These are phyloP conservation scores for Cladorrhinum sp. DNA, from an alignment of 2,329 filamentous ascomycete species.

Conservation along the genomic window DNA sequence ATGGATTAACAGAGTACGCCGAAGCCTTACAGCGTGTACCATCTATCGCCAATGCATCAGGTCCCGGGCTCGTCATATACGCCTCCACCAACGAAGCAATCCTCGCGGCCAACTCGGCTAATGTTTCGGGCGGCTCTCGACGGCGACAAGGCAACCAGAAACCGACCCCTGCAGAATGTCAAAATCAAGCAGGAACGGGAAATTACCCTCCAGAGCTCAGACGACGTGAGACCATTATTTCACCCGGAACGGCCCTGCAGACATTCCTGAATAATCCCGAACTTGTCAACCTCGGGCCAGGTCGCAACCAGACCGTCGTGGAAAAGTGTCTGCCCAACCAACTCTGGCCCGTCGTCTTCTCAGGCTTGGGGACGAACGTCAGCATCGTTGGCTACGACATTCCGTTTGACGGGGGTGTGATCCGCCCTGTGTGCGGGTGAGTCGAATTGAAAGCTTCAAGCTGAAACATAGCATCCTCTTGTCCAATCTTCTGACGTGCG, in stretches of 20 bases:
- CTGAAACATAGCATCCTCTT: too few species aligned
- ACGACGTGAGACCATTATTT: not conserved
- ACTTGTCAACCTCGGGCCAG: constrained; percentile 3
- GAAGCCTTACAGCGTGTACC: not conserved
- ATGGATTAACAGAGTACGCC: not conserved
- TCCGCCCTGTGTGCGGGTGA: not conserved
- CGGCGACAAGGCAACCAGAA: not conserved
- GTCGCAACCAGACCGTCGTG: not conserved
- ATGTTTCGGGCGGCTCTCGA: not conserved
- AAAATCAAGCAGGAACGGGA: not conserved
- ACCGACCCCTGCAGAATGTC: not conserved
- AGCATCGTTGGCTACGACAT: not conserved
- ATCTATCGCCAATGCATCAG: not conserved
- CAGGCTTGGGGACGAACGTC: not conserved
- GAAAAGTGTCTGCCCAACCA: not conserved
- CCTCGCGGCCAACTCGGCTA: not conserved
- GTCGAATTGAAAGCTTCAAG: too few species aligned
- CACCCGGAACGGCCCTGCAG: not conserved
- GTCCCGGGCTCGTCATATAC: not conserved
- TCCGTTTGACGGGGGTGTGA: not conserved
- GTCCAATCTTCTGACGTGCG: too few species aligned
- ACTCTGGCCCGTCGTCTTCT: not conserved
- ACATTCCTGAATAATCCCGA: not conserved
- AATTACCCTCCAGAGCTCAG: not conserved
- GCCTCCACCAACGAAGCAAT: not conserved